phyloP scores from a whole-genome alignment of 2,329 filamentous ascomycete genomes.

The Penicillium sp. region DNA sequence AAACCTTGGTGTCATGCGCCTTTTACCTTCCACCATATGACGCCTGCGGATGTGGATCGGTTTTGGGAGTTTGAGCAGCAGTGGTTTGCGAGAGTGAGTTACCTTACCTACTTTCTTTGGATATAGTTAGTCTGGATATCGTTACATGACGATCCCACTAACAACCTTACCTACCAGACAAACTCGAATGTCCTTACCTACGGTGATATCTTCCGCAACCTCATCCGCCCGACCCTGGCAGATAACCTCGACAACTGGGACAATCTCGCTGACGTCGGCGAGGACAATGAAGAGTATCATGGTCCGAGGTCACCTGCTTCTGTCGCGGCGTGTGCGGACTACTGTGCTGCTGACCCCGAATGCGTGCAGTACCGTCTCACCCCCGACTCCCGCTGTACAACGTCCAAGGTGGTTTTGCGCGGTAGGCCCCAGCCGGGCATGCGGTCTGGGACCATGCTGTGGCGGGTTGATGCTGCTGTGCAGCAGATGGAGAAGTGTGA shows the following conservation, averaged over 20 bases:
- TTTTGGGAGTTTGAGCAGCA: slow-evolving; percentile 27
- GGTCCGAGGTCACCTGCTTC: slow-evolving; percentile 6
- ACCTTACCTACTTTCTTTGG: no score
- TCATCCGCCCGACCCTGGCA: slow-evolving; percentile 19
- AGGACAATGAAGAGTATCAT: slow-evolving; percentile 8
- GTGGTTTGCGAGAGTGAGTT: slow-evolving; percentile 27
- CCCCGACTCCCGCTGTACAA: slow-evolving; percentile 13
- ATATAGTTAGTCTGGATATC: no score
- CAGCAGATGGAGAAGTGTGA: slow-evolving; percentile 11
- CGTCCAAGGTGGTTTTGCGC: slow-evolving; percentile 14
- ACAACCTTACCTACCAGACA: slow-evolving; percentile 12
- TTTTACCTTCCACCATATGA: slow-evolving; percentile 32
- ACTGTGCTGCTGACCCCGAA: slow-evolving; percentile 13
- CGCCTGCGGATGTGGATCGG: slow-evolving; percentile 22
- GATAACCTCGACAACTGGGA: slow-evolving; percentile 19
- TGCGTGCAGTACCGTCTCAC: slow-evolving; percentile 23
- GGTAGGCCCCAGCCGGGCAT: slow-evolving; percentile 14
- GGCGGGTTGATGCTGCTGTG: slow-evolving; percentile 20
- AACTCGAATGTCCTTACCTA: slow-evolving; percentile 19
- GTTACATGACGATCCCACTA: no score
- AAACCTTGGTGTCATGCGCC: slow-evolving; percentile 28
- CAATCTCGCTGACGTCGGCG: slow-evolving; percentile 11
- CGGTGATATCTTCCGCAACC: slow-evolving; percentile 23
- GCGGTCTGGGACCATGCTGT: slow-evolving; percentile 22
- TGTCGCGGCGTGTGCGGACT: slow-evolving; percentile 20